These are phyloP conservation scores for Nemania diffusa DNA, from an alignment of 2,329 filamentous ascomycete genomes.

Conservation along the genomic window DNA sequence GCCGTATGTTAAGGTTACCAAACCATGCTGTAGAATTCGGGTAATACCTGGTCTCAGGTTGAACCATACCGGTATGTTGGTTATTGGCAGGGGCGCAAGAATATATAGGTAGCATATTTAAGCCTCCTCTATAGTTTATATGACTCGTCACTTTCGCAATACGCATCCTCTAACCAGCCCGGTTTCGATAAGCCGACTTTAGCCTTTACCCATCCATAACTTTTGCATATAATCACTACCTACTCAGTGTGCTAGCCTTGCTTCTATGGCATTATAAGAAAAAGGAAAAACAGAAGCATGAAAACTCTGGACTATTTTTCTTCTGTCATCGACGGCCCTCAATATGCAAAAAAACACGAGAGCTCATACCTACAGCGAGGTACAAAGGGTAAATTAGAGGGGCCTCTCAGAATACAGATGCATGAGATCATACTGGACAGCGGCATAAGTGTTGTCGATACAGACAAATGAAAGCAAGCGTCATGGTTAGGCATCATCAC, in stretches of 20 bases:
- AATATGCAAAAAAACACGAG: slow-evolving; percentile 17
- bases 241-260: not conserved
- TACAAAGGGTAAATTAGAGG: slow-evolving; percentile 16
- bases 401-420: slow-evolving; percentile 10
- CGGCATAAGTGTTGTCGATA: slow-evolving; percentile 25
- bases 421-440: slow-evolving; percentile 22
- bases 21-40: not conserved
- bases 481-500: not conserved
- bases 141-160: slow-evolving; percentile 3
- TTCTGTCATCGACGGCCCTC: slow-evolving; percentile 9
- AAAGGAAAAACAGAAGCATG: not conserved
- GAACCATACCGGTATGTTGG: not conserved
- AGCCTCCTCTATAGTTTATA: not conserved
- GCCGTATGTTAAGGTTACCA: not conserved
- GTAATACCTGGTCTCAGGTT: not conserved
- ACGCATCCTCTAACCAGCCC: not conserved
- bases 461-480: slow-evolving; percentile 8
- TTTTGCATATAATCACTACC: not conserved
- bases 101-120: slow-evolving; percentile 23
- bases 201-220: not conserved
- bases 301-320: not conserved
- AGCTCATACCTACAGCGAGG: slow-evolving; percentile 16
- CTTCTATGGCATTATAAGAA: not conserved
- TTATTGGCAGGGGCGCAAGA: not conserved
- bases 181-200: not conserved